Base-by-base conservation (phyloP, 2,329 filamentous ascomycete species). In the Penicillium concentricum region DNA sequence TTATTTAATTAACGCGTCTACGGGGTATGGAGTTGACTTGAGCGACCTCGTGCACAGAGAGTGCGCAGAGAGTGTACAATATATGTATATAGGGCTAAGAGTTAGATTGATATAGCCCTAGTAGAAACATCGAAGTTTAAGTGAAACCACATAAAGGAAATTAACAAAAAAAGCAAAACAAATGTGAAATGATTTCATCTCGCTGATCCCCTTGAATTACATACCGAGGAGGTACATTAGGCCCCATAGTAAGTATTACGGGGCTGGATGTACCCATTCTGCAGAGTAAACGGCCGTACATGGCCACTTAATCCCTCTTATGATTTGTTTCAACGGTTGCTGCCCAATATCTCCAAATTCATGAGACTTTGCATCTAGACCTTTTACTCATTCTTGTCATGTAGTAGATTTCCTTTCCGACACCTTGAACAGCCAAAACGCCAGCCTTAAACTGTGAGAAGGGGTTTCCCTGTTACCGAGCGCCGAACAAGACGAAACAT, bases 281-380 rank as follows among this genome's bases (percentile, higher is more conserved):
- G 52, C 54, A 58, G 58, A 61, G 57, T 51, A 38, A 60, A 54
- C 56, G 56, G 56, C 8, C 44, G 20, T 43, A 56, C 54, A 58
- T 55, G 58, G 57, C 59, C 61, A 60, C 57, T 59, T 62, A 45
- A 64, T 64, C 61, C 59, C 62, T 64, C 60, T 61, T 61, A 61
- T 56, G n/a, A 53, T 55, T 53, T 61, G 61, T 63, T 62, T 64
- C 42, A 60, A 60, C 41, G 22, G 32, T 61, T 62, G 59, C 61
- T 62, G 59, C 61, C 64, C 62, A 57, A 61, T 59, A 42, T 34
- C 38, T 49, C 32, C 26, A 37, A 35, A 5, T 26, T 51, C 44
- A 54, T 30, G 15, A 48, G 28, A 30, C 28, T 44, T 43, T 46
- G 39, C n/a, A 51, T 39, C 22, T 46, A 39, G 22, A 43, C 28